These are phyloP conservation scores for Aristolochia fimbriata DNA, from an alignment of 164 flowering plant genomes.

Conservation along the genomic window DNA sequence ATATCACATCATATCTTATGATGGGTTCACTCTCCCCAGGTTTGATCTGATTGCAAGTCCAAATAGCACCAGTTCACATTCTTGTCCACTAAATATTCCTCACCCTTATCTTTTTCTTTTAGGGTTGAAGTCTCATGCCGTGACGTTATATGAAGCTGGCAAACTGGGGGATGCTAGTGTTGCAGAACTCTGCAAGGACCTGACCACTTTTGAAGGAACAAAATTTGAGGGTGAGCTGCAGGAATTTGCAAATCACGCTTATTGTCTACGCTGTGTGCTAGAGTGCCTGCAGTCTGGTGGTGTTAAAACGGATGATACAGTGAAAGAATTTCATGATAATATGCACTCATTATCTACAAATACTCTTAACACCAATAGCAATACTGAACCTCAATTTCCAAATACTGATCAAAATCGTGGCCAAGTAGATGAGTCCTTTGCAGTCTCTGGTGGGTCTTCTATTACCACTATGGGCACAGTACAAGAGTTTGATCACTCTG, in stretches of 20 bases:
- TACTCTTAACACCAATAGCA: constrained; percentile 7
- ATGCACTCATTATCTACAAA: constrained; percentile 14
- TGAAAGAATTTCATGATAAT: constrained; percentile 25
- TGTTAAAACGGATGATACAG: constrained; percentile 26
- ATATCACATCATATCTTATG: constrained; percentile 98
- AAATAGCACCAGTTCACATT: neutral
- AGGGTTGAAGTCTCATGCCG: constrained; percentile 98
- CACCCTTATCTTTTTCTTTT: constrained; percentile 6
- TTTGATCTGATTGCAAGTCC: constrained; percentile 14
- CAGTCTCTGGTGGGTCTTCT: too few relatives aligned
- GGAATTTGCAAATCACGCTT: constrained; percentile 98
- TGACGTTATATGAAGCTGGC: constrained; percentile 93
- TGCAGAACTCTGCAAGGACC: constrained; percentile 89
- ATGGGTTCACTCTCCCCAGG: constrained; percentile 99
- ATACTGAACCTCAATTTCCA: neutral
- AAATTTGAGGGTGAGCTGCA: constrained; percentile 98
- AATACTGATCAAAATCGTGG: neutral
- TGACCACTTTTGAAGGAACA: constrained; percentile 76
- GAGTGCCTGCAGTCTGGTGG: constrained; percentile 91
- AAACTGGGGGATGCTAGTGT: constrained; percentile 89
- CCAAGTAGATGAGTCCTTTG: too few relatives aligned
- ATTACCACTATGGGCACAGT: too few relatives aligned
- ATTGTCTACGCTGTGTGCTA: constrained; percentile 74
- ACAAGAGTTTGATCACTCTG: too few relatives aligned
- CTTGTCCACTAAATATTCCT: neutral